Evolutionary conservation across 2,329 filamentous ascomycete genomes (phyloP), one percentile per base, ranked within the genome.

Genomic region (Talaromyces sp.): DNA sequence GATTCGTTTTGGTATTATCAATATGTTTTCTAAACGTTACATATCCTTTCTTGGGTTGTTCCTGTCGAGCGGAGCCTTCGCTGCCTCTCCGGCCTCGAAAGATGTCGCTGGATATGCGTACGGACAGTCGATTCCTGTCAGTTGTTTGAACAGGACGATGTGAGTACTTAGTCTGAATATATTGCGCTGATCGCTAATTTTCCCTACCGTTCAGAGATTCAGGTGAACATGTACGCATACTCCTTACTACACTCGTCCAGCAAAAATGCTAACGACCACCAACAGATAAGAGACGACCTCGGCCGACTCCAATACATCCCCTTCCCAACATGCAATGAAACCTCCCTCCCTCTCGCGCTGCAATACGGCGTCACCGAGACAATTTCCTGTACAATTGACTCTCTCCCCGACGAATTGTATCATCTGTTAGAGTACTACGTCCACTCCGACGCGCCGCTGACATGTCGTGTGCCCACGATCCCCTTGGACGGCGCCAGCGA

Each of bases 231-330:
- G 73, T 74, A 72, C 70, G 71, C 63, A 66, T 66, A 57, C 22
- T 45, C n/a, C 31, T 27, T 9, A 8, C 43, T 54, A 37, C 65
- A 64, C 24, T 66, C 24, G 13, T 10, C 9, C 11, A 9, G n/a
- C 2, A 22, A 47, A 22, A 8, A 47, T 50, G 13, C 47, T 50
- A 3, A 50, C 22, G 22, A 9, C 13, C 7, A 22, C 52, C 47
- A n/a, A 39, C 49, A 82, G 82, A 89, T 97, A 73, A 90, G 92
- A 74, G 88, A 96, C 75, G 84, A 85, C 41, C 84, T 89, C 69
- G 89, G 95, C 73, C 90, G 96, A 76, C 87, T 97, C 64, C 86
- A 96, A 84, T 98, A 95, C 84, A 89, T 95, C 52, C 92, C 94
- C 45, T 98, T 98, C 78, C 91, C 91, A 27, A 84, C 85, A 39